Percentiles rank a stretch among this genome's conserved stretches.
Conservation (phyloP, 768 basidiomycete species). For the Mycena capillaripes region DNA sequence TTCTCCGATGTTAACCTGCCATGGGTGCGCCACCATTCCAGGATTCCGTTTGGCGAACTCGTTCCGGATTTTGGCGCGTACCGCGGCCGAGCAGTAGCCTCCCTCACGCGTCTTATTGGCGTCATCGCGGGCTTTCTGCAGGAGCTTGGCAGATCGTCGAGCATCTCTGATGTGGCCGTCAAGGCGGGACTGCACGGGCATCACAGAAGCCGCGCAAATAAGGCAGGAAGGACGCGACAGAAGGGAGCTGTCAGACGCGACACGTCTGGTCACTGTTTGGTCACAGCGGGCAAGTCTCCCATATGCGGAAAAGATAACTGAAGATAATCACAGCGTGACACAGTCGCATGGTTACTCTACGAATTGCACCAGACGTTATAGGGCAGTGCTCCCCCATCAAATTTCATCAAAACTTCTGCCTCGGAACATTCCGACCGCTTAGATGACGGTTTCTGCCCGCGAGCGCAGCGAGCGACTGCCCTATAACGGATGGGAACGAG, state of each 20-base stretch:
- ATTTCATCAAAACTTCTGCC: neutral
- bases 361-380: conserved; percentile 27
- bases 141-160: neutral
- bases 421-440: neutral
- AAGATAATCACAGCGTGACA: neutral
- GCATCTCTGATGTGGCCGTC: conserved; percentile 11
- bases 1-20: conserved; percentile 45
- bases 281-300: neutral
- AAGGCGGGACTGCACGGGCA: conserved; percentile 16
- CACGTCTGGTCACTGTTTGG: neutral
- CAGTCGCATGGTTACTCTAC: neutral
- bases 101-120: neutral
- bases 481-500: no score
- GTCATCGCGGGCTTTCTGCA: conserved; percentile 18
- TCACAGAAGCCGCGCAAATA: neutral
- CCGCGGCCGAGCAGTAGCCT: conserved; percentile 19
- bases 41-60: conserved; percentile 1
- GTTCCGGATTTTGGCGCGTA: conserved; percentile 20
- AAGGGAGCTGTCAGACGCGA: neutral
- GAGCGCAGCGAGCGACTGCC: no score
- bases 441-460: no score
- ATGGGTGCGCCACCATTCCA: conserved; percentile 34
- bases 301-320: no score
- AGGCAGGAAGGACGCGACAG: neutral
- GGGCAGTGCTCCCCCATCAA: conserved; percentile 10